Evolutionary conservation across 2,329 filamentous ascomycete species (phyloP), one percentile per base, ranked within the genome.

Genomic region (Cladosporium phlei): DNA sequence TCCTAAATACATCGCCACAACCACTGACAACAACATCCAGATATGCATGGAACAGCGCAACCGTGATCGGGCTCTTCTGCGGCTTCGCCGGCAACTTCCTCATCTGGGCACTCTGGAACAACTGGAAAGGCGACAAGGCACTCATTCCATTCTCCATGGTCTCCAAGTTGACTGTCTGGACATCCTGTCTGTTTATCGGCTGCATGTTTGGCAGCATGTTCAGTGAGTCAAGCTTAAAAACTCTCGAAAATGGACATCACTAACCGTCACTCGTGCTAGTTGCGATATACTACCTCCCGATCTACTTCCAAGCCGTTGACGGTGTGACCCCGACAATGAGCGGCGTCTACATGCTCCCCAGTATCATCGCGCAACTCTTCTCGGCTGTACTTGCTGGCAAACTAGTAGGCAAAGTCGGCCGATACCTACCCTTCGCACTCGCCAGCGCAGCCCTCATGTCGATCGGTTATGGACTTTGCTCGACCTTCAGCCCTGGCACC

Each of bases 281-380:
- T 12, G 38, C 43, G 19, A 33, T 42, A 14, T 67, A 60, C 50
- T 68, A 66, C 46, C 53, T 68, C 21, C 51, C 65, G 6, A 62
- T 71, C 3, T 72, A 68, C 47, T 72, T 72, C 48, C 70, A 72
- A 45, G 60, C 64, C 7, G 64, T 72, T 9, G 59, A 55, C 24
- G 57, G 63, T 14, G 59, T 59, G 4, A 55, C 61, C 0, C 66
- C 69, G 0, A 53, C 65, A 2, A 58, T 66, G 50, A 67, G 64
- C 43, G 70, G 69, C 5, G 61, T 71, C 1, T 55, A 66, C 24
- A 52, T 66, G 30, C 55, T 71, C 3, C 68, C 69, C 1, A 59
- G 58, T 20, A 69, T 63, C 5, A 30, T 69, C 5, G 37, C 38
- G n/a, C 37, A 54, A 21, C 39, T 56, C 24, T 9, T 59, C n/a